A percentile compares a stretch with the other conserved stretches of the same genome.
Conservation (phyloP, 2,329 filamentous ascomycete species). For the Tolypocladium tundrense region DNA sequence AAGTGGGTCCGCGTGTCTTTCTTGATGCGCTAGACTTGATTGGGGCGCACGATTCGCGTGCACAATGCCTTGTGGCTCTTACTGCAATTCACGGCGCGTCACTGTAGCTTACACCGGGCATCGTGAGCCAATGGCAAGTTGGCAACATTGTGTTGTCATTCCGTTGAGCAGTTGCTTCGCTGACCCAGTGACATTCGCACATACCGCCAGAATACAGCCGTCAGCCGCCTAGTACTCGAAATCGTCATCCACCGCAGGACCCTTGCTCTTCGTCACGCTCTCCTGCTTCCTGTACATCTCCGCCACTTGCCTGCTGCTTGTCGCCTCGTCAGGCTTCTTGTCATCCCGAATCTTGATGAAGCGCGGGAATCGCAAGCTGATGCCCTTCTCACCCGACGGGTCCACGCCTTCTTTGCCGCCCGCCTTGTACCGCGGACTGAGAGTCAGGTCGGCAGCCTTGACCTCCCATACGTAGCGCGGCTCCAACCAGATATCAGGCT, state of each 20-base stretch:
- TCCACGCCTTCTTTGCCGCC: slow-evolving; percentile 73
- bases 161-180: neutral
- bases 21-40: neutral
- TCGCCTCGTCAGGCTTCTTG: slow-evolving; percentile 90
- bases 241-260: slow-evolving; percentile 83
- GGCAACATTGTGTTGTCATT: neutral
- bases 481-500: slow-evolving; percentile 98
- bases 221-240: slow-evolving; percentile 71
- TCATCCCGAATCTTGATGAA: slow-evolving; percentile 90
- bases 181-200: too few relatives aligned
- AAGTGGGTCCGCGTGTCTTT: neutral
- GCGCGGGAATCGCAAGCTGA: slow-evolving; percentile 81
- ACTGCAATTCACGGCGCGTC: neutral
- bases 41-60: neutral
- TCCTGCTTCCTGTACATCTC: slow-evolving; percentile 98
- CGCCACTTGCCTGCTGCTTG: slow-evolving; percentile 71
- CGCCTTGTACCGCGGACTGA: slow-evolving; percentile 90
- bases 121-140: neutral
- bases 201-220: neutral
- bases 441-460: slow-evolving; percentile 87
- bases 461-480: slow-evolving; percentile 94
- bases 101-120: neutral
- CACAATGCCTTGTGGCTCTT: neutral
- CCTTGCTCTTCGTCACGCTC: slow-evolving; percentile 76
- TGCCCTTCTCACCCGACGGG: slow-evolving; percentile 60